Evolutionary conservation across 129 eudicot genomes (phyloP), one percentile per base, ranked within the genome.

Genomic region (Erigeron canadensis): DNA sequence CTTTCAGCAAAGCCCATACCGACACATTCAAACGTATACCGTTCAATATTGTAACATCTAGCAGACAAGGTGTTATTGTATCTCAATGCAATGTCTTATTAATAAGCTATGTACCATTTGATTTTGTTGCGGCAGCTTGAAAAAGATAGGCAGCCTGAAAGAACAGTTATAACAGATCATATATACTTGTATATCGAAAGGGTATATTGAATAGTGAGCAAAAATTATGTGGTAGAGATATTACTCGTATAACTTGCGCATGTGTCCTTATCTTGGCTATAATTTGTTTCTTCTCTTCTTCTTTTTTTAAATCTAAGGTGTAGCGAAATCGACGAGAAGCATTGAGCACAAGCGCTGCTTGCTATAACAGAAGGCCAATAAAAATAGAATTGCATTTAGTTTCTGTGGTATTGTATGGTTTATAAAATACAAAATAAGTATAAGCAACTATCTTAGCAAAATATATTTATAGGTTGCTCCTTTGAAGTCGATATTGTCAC

Each of bases 341-440:
- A 87, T 93, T 93, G 65, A 93, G 72, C 61, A 93, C 98, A 66
- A 93, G 95, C 17, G 98, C 98, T 28, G 98, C 98, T 93, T 93
- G 98, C 98, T 93, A 70, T 68, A 82, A 42, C 7, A 16, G 7
- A 40, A 41, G 16, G 28, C 56, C 19, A 42, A 38, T 5, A 17
- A 47, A 62, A 19, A 77, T 16, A 61, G 45, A 41, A 7, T 4
- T 45, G 55, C 55, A 66, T 51, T 41, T 13, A 38, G 63, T 48
- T 37, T 62, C 7, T n/a, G 4, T 9, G 70, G 62, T 73, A 63
- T 50, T 9, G 8, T 34, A 43, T 43, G 47, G 66, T 42, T 17
- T 28, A 43, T 23, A 23, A 66, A 60, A 58, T 66, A 12, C 72
- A 65, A 65, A 65, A 44, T 39, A 45, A 37, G 69, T 67, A 39